A percentile compares a stretch with the other conserved stretches of the same genome.
These are phyloP conservation scores for Leishmania mexicana DNA, from an alignment of 208 protist species.

Conservation along the genomic window DNA sequence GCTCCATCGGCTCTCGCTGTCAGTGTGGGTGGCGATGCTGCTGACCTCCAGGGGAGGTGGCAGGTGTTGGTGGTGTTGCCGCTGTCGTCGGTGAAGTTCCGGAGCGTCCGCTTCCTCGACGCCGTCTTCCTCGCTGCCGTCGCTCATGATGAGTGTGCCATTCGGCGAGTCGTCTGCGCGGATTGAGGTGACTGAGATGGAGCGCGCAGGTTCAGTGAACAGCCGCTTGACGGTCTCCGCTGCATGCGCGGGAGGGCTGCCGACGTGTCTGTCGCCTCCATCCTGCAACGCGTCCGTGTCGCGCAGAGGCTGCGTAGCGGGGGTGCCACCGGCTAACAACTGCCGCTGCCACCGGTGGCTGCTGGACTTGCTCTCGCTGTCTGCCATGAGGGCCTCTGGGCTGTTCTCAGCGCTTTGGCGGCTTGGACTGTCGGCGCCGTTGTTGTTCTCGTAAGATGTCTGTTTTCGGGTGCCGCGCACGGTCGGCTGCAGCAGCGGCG, in stretches of 20 bases:
- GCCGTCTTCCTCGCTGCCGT: not conserved
- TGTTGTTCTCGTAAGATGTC: not conserved
- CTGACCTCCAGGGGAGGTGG: not conserved
- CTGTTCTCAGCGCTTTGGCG: constrained; percentile 6
- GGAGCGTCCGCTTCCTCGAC: not conserved
- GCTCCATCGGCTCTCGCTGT: not conserved
- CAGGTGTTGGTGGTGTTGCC: not conserved
- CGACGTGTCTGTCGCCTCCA: not conserved
- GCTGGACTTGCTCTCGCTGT: constrained; percentile 38
- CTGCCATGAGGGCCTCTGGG: constrained; percentile 34
- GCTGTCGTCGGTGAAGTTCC: not conserved
- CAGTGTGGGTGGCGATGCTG: not conserved
- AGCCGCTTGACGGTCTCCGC: constrained; percentile 11
- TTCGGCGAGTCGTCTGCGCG: constrained; percentile 3
- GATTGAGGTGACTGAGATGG: constrained; percentile 2
- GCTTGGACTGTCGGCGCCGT: not conserved
- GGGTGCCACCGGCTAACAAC: constrained; percentile 4
- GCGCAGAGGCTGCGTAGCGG: constrained; percentile 15
- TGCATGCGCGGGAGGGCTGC: not conserved
- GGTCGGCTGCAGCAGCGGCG: not conserved
- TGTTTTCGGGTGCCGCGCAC: not conserved
- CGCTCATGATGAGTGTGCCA: constrained; percentile 5
- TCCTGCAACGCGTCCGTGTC: not conserved
- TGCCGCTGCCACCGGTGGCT: constrained; percentile 27
- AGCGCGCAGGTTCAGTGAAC: not conserved